Conservation (phyloP, 169 alveolate species). For the Plasmodium yoelii region DNA sequence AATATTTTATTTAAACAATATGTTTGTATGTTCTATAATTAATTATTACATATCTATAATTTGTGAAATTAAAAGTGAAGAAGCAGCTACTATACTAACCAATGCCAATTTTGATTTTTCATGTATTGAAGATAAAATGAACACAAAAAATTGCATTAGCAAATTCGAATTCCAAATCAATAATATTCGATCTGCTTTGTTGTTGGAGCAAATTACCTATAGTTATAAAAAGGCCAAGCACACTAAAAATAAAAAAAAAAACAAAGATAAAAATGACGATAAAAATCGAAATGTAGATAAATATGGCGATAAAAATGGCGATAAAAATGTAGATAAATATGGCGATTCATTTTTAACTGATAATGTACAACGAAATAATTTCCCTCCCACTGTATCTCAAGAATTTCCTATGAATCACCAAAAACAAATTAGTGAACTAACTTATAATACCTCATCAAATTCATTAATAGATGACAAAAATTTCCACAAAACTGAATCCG, state of each 20-base stretch:
- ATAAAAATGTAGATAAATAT: no score
- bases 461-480: no score
- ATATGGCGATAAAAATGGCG: no score
- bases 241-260: background rate
- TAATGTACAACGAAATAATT: background rate
- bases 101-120: conserved; percentile 62
- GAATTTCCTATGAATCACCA: no score
- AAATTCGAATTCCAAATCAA: conserved; percentile 42
- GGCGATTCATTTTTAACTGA: background rate
- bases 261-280: no score
- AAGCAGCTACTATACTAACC: conserved; percentile 17
- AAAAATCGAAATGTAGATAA: no score
- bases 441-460: no score
- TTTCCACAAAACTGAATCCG: no score
- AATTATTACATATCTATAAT: conserved; percentile 47
- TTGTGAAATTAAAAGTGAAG: conserved; percentile 25
- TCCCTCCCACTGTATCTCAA: no score
- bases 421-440: no score
- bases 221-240: conserved; percentile 39
- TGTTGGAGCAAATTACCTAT: conserved; percentile 56
- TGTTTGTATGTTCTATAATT: conserved; percentile 50
- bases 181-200: conserved; percentile 36
- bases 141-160: conserved; percentile 1
- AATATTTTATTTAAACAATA: conserved; percentile 24
- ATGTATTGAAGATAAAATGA: conserved; percentile 30